Evolutionary conservation across 2,329 filamentous ascomycete genomes (phyloP).

Genomic region (Thelonectria olida): DNA sequence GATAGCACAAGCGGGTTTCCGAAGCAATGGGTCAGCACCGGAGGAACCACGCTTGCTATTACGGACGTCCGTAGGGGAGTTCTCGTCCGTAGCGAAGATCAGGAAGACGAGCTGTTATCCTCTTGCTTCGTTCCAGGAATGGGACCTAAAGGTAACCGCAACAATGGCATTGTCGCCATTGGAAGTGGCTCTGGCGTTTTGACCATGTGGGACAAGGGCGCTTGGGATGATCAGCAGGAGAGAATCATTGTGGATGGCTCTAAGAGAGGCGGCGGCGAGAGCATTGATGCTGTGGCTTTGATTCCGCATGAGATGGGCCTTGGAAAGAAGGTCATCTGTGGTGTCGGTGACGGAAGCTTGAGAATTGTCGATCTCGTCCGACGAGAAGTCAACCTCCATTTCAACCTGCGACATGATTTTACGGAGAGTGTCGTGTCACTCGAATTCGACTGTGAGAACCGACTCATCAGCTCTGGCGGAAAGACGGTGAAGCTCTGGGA

Average conservation of each 20-base stretch:
- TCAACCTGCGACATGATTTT: conserved; percentile 78
- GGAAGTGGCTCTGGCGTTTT: conserved; percentile 81
- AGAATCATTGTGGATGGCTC: conserved; percentile 79
- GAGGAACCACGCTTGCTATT: conserved; percentile 88
- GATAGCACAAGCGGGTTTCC: conserved; percentile 88
- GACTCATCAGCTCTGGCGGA: conserved; percentile 91
- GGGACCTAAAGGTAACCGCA: conserved; percentile 70
- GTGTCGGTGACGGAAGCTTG: conserved; percentile 82
- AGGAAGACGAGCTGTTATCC: conserved; percentile 92
- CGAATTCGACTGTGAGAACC: conserved; percentile 83
- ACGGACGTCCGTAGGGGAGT: conserved; percentile 90
- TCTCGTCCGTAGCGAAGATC: conserved; percentile 88
- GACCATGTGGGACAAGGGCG: conserved; percentile 92
- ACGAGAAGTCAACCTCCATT: conserved; percentile 76
- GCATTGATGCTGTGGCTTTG: conserved; percentile 79
- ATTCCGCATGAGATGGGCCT: conserved; percentile 76
- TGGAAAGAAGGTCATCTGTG: conserved; percentile 80
- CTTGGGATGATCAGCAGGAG: conserved; percentile 96
- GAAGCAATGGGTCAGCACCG: conserved; percentile 95
- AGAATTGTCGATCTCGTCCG: conserved; percentile 78
- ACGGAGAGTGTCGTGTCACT: conserved; percentile 85
- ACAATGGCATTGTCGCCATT: conserved; percentile 80
- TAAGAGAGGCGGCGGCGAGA: conserved; percentile 71
- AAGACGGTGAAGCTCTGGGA: conserved; percentile 91
- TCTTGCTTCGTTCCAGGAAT: conserved; percentile 81